A percentile compares a stretch with the other conserved stretches of the same genome.
Evolutionary conservation across 2,329 filamentous ascomycete species (phyloP).

Genomic region (Colletotrichum echinochloae): DNA sequence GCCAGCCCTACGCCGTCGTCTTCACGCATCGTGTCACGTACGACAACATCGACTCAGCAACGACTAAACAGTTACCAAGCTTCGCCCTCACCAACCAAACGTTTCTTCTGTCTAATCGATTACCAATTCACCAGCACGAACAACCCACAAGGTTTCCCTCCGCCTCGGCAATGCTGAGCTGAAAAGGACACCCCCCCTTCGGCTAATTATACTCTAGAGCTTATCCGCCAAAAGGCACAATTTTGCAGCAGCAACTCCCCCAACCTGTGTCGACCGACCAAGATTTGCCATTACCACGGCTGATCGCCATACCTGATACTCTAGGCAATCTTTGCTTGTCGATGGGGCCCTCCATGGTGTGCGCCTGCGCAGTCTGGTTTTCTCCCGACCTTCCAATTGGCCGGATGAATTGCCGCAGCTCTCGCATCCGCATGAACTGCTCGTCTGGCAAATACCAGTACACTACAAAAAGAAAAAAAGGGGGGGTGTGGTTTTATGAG

Average conservation of each 20-base stretch:
- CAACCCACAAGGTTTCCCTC: constrained; percentile 12
- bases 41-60: not conserved
- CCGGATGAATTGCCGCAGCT: constrained; percentile 5
- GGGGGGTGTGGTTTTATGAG: constrained; percentile 9
- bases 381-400: not conserved
- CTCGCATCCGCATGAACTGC: constrained; percentile 20
- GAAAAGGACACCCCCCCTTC: constrained; percentile 21
- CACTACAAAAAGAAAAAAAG: constrained; percentile 1
- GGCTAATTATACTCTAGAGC: not conserved
- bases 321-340: not conserved
- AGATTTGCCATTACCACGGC: constrained; percentile 6
- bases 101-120: not conserved
- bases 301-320: not conserved
- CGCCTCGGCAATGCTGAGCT: constrained; percentile 20
- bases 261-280: constrained; percentile 7
- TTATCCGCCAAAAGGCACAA: not conserved
- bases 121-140: not conserved
- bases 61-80: not conserved
- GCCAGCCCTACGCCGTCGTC: not conserved
- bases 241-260: constrained; percentile 17
- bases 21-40: not conserved
- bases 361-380: constrained; percentile 3
- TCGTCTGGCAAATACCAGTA: too few relatives aligned
- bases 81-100: constrained; percentile 3
- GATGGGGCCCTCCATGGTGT: not conserved